Evolutionary conservation across 2,329 filamentous ascomycete species (phyloP), one percentile per base, ranked within the genome.

Genomic region (Colletotrichum scovillei): DNA sequence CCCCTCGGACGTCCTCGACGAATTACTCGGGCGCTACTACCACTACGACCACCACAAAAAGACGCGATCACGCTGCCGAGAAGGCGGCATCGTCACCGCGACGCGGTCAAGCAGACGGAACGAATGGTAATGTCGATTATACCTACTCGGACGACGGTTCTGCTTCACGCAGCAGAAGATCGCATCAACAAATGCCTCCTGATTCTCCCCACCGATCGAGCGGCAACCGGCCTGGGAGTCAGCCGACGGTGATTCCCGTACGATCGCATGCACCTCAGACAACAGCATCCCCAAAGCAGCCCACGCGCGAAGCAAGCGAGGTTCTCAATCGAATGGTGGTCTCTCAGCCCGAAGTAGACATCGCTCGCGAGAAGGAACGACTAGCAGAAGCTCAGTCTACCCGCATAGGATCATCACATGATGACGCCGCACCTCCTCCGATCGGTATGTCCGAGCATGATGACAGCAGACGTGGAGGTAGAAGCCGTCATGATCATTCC

Each of bases 1-100:
- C 94, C 60, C 94, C 94, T 46, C 91, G 95, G 79, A 95, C 94
- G 8, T 97, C 95, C 16, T 97, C 94, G 56, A 93, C 91, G 76
- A 82, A 84, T 74, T 83, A 84, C 75, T 69, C 81, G 2, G 77
- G 75, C 32, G 72, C 79, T n/a, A 80, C 81, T 32, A 80, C 85
- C 19, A 83, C 79, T 76, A 84, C 87, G 32, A 80, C 85, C 14
- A 83, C 79, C 76, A 84, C 88, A 32, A 83, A 87, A 67, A 84
- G 87, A 77, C 80, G 82, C 49, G 80, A 84, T 19, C 84, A 87
- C 66, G 77, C 84, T n/a, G 83, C 81, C 77, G 87, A 89, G 60
- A 85, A 84, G 73, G 78, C 82, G 52, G 79, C 82, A 49, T 82
- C 83, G 73, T 85, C 87, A 5, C 82, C 86, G 2, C 82, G 84